Evolutionary conservation across 768 basidiomycete species (phyloP), one percentile per base, ranked within the genome.

Genomic region (Lanmaoa rubissima): DNA sequence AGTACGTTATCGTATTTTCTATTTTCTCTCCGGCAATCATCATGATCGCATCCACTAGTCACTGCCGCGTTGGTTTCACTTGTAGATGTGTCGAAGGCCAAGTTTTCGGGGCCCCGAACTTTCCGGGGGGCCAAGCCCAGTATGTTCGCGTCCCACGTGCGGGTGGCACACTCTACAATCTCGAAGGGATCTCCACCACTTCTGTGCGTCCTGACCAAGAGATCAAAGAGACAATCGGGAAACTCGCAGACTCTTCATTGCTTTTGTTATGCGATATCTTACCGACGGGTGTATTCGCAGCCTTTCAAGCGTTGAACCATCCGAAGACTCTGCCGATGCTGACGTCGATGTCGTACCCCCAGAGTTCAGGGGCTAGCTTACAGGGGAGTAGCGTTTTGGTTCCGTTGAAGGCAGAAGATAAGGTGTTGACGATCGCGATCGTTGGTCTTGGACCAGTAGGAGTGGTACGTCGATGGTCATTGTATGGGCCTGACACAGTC

Each of bases 381-480:
- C 39, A 21, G 12, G 60, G 52, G 4, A 26, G 51, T 24, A 50
- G 26, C 13, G 32, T 31, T 52, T 57, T 47, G 31, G 54, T 51
- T 17, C 75, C 61, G 42, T 62, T 83, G 45, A 74, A 72, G 9
- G 58, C 71, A 7, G 78, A 78, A 51, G 87, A 90, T 57, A 75
- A 69, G 53, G 57, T 72, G 9, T 65, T 90, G 56, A 85, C 81
- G 1, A 72, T 91, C 50, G 90, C 84, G 0, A 74, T 92, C 34
- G 72, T 92, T 19, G 90, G 90, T 4, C 75, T 92, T 49, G 90
- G 90, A 8, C 90, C 90, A 17, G 90, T 92, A 11, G 90, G 90
- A 21, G 72, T 91, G 56, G 81, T 83, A 62, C 47, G 78, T 62
- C 28, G 28, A 24, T 32, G 31, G 2, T 48, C 50, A 1, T 35